These are phyloP conservation scores for Linnemannia exigua DNA, from an alignment of 192 early-diverging fungal genomes.

Conservation along the genomic window DNA sequence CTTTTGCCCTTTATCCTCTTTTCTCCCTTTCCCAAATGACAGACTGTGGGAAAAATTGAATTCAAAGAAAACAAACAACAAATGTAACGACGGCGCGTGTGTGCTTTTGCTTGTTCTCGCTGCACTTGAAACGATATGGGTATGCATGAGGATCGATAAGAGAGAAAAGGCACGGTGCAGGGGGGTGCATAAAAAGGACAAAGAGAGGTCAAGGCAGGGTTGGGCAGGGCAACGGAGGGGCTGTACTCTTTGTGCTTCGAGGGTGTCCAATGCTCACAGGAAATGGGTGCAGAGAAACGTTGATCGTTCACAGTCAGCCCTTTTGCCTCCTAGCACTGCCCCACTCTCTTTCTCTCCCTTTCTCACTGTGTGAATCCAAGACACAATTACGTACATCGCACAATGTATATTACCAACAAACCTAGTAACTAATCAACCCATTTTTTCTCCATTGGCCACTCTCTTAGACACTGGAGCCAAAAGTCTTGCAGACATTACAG, in stretches of 20 bases:
- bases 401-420: background rate
- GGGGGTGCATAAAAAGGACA: background rate
- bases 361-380: background rate
- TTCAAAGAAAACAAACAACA: background rate
- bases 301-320: background rate
- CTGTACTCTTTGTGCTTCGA: too few relatives aligned
- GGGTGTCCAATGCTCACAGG: too few relatives aligned
- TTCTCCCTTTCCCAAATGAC: background rate
- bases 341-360: background rate
- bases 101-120: background rate
- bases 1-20: background rate
- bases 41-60: background rate
- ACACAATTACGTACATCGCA: background rate
- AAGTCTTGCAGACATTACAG: slow-evolving; percentile 24
- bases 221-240: background rate
- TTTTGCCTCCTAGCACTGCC: background rate
- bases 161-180: background rate
- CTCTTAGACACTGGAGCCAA: slow-evolving; percentile 41
- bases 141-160: background rate
- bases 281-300: background rate
- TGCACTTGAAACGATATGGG: background rate
- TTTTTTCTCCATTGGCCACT: background rate
- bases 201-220: background rate
- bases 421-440: background rate
- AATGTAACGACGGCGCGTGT: background rate